Evolutionary conservation across 1,139 yeast species (phyloP).

Genomic region (Suhomyces bolitotheri): DNA sequence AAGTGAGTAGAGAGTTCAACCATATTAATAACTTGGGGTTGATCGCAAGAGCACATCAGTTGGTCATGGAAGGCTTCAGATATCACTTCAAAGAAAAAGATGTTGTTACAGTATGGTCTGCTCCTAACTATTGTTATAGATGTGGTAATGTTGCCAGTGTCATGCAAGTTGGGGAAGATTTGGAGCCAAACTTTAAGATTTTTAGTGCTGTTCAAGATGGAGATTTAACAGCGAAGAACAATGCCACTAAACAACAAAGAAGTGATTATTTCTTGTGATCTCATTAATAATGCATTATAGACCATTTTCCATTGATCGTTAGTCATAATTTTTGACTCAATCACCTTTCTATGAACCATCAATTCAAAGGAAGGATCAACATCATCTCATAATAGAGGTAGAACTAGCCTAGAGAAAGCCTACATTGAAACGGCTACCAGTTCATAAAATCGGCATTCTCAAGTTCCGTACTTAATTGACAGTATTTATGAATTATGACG

Average conservation of each 20-base stretch:
- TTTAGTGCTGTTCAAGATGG: conserved; percentile 97
- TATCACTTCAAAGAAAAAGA: conserved; percentile 94
- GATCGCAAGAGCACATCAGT: conserved; percentile 95
- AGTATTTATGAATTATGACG: conserved; percentile 20
- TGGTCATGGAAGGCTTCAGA: conserved; percentile 97
- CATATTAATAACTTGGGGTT: conserved; percentile 84
- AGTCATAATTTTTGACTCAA: conserved; percentile 1
- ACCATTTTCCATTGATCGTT: conserved; percentile 1
- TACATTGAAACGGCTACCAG: too few species aligned
- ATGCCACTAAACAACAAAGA: conserved; percentile 70
- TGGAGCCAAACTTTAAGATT: conserved; percentile 87
- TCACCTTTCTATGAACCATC: too few species aligned
- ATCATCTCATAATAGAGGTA: not conserved
- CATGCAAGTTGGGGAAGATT: conserved; percentile 88
- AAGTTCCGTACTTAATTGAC: conserved; percentile 11
- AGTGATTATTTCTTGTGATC: conserved; percentile 71
- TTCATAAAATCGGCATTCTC: not conserved
- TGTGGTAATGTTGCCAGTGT: conserved; percentile 99
- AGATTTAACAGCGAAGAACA: conserved; percentile 57
- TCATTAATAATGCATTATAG: conserved; percentile 4
- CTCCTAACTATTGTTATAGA: conserved; percentile 96
- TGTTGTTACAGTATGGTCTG: conserved; percentile 97
- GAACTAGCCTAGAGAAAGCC: too few species aligned
- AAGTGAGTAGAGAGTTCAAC: conserved; percentile 90
- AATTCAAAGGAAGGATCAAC: too few species aligned